Conservation (phyloP, 2,329 filamentous ascomycete genomes). For the Pseudogymnoascus sp. region DNA sequence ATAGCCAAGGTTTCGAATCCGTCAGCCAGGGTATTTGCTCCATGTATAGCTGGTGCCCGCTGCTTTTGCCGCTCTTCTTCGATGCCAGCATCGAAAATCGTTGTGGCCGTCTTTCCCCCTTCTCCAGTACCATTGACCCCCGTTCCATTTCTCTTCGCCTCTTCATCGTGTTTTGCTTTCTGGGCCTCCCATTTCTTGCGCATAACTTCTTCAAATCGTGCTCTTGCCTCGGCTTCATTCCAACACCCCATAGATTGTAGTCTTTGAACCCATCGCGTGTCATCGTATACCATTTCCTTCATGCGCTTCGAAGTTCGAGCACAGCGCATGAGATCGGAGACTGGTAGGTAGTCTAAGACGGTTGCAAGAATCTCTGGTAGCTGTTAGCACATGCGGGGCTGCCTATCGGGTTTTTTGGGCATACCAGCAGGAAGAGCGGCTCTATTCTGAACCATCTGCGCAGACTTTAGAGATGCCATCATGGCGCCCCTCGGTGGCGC, state of each 20-base stretch:
- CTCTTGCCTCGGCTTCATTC: conserved; percentile 82
- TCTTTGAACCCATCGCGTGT: conserved; percentile 86
- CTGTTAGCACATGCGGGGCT: background rate
- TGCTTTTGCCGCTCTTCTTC: conserved; percentile 56
- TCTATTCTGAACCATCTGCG: conserved; percentile 73
- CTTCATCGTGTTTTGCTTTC: conserved; percentile 33
- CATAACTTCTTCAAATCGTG: conserved; percentile 68
- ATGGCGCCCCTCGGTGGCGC: conserved; percentile 45
- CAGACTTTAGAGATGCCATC: conserved; percentile 70
- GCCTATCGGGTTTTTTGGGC: conserved; percentile 20
- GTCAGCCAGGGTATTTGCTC: conserved; percentile 43
- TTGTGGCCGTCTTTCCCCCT: conserved; percentile 43
- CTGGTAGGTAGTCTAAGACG: conserved; percentile 83
- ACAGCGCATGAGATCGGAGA: conserved; percentile 78
- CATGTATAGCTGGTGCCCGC: conserved; percentile 24
- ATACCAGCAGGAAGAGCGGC: conserved; percentile 76
- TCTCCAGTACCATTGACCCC: conserved; percentile 25
- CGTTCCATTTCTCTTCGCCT: conserved; percentile 28
- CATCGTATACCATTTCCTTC: conserved; percentile 98
- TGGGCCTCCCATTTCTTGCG: conserved; percentile 55
- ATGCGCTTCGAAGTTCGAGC: conserved; percentile 79
- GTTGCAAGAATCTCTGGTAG: conserved; percentile 72
- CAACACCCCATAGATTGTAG: conserved; percentile 84
- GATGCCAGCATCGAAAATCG: conserved; percentile 66
- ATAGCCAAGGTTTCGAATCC: conserved; percentile 76